Evolutionary conservation across 345 rosid species (phyloP).

Genomic region (Pistacia integerrima): DNA sequence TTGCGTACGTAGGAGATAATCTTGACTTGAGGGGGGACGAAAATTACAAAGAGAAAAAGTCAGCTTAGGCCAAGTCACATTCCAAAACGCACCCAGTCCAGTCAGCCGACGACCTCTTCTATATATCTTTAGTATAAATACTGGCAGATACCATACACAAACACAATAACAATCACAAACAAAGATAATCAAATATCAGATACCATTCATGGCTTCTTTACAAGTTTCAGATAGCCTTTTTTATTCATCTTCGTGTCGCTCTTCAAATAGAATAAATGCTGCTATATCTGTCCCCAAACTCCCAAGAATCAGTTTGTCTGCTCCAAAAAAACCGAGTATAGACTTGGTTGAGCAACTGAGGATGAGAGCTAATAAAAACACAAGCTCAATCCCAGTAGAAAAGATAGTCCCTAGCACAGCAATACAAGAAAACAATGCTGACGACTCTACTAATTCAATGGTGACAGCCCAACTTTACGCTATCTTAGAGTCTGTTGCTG

Average conservation of each 20-base stretch:
- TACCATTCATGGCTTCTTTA: constrained; percentile 12
- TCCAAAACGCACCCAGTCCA: neutral
- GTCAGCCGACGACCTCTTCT: neutral
- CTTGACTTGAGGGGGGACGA: neutral
- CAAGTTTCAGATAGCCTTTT: constrained; percentile 13
- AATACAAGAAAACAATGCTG: neutral
- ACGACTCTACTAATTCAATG: constrained; percentile 10
- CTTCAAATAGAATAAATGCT: neutral
- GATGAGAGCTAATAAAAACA: neutral
- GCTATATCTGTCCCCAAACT: constrained; percentile 51
- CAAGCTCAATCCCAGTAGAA: constrained; percentile 7
- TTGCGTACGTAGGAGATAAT: neutral
- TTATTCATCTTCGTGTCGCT: neutral
- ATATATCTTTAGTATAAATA: neutral
- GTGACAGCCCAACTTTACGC: constrained; percentile 42
- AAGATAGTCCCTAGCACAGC: neutral
- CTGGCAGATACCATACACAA: neutral
- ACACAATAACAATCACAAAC: neutral
- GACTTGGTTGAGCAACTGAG: too few species aligned
- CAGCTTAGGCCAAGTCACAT: neutral
- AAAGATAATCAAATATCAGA: neutral
- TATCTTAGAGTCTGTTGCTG: constrained; percentile 55
- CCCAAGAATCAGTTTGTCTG: constrained; percentile 29
- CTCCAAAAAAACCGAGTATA: constrained; percentile 22
- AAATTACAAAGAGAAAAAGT: neutral